Percentiles rank a stretch among this genome's conserved stretches.
phyloP scores from a whole-genome alignment of 495 filamentous ascomycete genomes.

The Physcia stellaris region DNA sequence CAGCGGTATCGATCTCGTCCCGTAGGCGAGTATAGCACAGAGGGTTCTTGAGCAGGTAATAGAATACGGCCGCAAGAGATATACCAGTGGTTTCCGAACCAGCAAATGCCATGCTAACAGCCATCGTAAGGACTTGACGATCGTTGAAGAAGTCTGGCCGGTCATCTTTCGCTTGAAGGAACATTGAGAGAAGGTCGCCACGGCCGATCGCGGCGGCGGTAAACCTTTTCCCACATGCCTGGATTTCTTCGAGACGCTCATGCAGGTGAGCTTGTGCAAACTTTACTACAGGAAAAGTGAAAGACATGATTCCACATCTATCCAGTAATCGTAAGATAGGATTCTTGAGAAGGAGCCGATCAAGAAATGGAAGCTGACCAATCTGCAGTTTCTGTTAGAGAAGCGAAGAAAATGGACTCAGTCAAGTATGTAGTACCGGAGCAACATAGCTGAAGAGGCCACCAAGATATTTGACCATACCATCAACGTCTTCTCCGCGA shows the following conservation, averaged over 20 bases:
- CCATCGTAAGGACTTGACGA: constrained; percentile 48
- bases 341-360: constrained; percentile 38
- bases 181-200: constrained; percentile 32
- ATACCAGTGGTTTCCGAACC: constrained; percentile 53
- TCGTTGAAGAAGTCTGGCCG: constrained; percentile 52
- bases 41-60: constrained; percentile 46
- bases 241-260: constrained; percentile 29
- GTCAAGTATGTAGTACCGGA: constrained; percentile 15
- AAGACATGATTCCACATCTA: constrained; percentile 31
- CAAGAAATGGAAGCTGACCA: constrained; percentile 38
- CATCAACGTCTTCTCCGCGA: constrained; percentile 42
- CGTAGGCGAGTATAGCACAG: constrained; percentile 27
- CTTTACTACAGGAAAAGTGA: constrained; percentile 45
- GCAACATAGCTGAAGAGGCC: constrained; percentile 33
- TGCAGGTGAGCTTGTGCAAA: constrained; percentile 45
- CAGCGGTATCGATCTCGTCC: constrained; percentile 36
- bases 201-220: constrained; percentile 24
- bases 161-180: constrained; percentile 30
- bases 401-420: not conserved
- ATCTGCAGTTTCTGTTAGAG: constrained; percentile 12
- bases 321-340: constrained; percentile 25
- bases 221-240: constrained; percentile 5
- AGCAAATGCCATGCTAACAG: constrained; percentile 50
- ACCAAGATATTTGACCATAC: constrained; percentile 28
- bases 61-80: constrained; percentile 46